Evolutionary conservation across 352 stramenopile species (phyloP).

Genomic region (Phytopythium ostracodes): DNA sequence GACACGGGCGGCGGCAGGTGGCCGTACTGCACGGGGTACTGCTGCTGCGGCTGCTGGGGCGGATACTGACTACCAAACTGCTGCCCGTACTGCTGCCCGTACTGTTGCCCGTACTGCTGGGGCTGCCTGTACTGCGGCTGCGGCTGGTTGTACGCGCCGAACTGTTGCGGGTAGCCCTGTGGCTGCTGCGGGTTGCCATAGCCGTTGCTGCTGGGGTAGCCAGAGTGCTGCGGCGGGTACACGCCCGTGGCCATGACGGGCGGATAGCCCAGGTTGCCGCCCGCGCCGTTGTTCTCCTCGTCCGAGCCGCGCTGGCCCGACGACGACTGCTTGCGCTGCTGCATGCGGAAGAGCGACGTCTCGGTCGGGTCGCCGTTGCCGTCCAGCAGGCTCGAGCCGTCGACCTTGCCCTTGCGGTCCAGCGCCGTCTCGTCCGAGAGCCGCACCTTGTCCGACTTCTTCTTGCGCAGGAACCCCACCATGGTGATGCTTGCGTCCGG

Average conservation of each 20-base stretch:
- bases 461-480: conserved; percentile 85
- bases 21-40: conserved; percentile 57
- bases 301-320: conserved; percentile 46
- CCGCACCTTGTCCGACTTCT: conserved; percentile 71
- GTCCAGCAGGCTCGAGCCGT: conserved; percentile 78
- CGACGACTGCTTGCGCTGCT: conserved; percentile 28
- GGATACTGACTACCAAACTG: conserved; percentile 16
- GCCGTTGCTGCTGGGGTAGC: conserved; percentile 17
- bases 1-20: conserved; percentile 51
- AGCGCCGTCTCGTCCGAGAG: conserved; percentile 70
- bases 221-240: conserved; percentile 57
- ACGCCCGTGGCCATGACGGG: conserved; percentile 38
- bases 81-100: conserved; percentile 29
- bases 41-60: conserved; percentile 30
- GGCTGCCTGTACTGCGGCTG: conserved; percentile 17
- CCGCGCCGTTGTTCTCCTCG: conserved; percentile 48
- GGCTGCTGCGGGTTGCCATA: conserved; percentile 21
- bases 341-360: conserved; percentile 64
- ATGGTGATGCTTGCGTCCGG: conserved; percentile 19
- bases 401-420: conserved; percentile 81
- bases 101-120: conserved; percentile 21
- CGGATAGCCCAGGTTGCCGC: conserved; percentile 25
- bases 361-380: conserved; percentile 75
- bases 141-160: conserved; percentile 2
- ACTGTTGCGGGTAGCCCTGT: conserved; percentile 7